Evolutionary conservation across 1,284 basidiomycete genomes (phyloP).

Genomic region (Leccinum brunneo-olivaceum): DNA sequence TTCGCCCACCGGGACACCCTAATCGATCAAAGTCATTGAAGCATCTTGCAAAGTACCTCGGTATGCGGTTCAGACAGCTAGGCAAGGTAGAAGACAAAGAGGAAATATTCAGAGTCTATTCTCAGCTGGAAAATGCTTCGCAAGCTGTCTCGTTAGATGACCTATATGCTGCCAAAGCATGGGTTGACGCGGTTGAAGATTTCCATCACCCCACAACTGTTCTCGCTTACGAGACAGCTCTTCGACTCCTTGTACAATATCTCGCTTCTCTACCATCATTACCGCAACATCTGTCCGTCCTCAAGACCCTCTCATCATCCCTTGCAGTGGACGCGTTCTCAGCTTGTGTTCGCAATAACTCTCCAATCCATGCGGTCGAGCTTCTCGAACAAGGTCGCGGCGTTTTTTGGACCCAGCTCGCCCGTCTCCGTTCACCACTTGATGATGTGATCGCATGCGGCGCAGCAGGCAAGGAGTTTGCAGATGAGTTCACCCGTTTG

Average conservation of each 20-base stretch:
- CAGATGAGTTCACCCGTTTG: not conserved
- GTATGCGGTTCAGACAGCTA: not conserved
- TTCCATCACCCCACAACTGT: not conserved
- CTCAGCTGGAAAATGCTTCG: not conserved
- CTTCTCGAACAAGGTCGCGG: not conserved
- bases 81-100: not conserved
- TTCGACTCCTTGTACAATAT: not conserved
- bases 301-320: not conserved
- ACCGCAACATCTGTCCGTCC: not conserved
- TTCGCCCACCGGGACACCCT: not conserved
- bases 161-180: not conserved
- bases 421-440: not conserved
- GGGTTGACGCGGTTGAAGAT: not conserved
- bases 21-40: not conserved
- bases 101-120: not conserved
- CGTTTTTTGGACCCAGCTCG: not conserved
- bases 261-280: not conserved
- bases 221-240: not conserved
- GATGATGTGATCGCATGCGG: not conserved
- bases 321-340: conserved; percentile 2
- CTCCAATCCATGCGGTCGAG: not conserved
- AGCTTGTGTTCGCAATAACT: not conserved
- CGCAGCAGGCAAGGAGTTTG: not conserved
- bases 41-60: not conserved
- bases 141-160: not conserved